A percentile compares a stretch with the other conserved stretches of the same genome.
phyloP scores from a whole-genome alignment of 2,329 filamentous ascomycete genomes.

The Alternaria longipes region DNA sequence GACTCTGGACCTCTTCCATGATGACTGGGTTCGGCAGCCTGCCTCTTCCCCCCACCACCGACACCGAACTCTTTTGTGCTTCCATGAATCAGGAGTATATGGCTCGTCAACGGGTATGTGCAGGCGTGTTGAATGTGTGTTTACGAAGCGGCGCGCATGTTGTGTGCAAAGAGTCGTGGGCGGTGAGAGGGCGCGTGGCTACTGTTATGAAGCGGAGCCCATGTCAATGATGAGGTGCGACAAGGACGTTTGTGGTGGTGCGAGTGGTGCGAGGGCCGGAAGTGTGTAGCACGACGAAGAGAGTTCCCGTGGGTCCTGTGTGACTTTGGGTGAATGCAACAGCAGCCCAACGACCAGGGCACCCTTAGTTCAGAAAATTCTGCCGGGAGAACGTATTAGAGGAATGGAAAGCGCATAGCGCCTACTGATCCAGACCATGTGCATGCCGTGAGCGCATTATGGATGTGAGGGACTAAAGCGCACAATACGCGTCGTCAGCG shows the following conservation, averaged over 20 bases:
- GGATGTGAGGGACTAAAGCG: conserved; percentile 28
- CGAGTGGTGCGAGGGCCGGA: conserved; percentile 21
- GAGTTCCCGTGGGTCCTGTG: conserved; percentile 30
- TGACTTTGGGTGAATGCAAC: conserved; percentile 33
- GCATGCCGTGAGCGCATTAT: conserved; percentile 22
- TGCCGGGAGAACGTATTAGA: conserved; percentile 29
- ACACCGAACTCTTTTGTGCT: conserved; percentile 39
- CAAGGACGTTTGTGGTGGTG: conserved; percentile 17
- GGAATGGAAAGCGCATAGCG: conserved; percentile 29
- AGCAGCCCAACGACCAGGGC: conserved; percentile 32
- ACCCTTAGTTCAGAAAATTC: conserved; percentile 40
- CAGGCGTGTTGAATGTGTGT: conserved; percentile 19
- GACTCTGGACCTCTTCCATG: conserved; percentile 28
- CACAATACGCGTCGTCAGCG: conserved; percentile 9
- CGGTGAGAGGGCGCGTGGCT: conserved; percentile 41
- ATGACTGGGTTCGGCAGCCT: conserved; percentile 30
- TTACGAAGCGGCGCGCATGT: conserved; percentile 34
- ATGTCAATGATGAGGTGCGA: conserved; percentile 22
- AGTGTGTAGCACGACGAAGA: conserved; percentile 34
- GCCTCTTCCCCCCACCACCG: conserved; percentile 44
- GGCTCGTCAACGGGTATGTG: conserved; percentile 12
- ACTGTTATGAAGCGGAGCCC: conserved; percentile 30
- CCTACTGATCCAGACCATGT: conserved; percentile 16
- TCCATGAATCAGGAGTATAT: conserved; percentile 37
- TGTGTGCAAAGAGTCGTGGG: conserved; percentile 35